These are phyloP conservation scores for Xanthoparmelia taractica DNA, from an alignment of 495 filamentous ascomycete genomes.

Conservation along the genomic window DNA sequence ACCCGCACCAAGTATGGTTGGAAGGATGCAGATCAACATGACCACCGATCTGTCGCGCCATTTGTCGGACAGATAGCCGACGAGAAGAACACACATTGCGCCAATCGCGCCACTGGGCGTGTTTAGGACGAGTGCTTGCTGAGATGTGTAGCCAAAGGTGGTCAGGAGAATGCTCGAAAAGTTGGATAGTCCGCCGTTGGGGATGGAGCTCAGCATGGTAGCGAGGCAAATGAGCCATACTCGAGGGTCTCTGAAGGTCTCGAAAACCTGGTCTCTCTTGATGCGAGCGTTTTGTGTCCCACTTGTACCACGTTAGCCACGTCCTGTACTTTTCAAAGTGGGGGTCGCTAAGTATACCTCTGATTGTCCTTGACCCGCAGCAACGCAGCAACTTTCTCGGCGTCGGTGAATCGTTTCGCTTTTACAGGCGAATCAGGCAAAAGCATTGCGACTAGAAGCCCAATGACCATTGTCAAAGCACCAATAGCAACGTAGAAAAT, in stretches of 20 bases:
- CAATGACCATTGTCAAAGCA: constrained; percentile 44
- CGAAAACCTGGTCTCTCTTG: constrained; percentile 33
- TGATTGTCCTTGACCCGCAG: constrained; percentile 43
- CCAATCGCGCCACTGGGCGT: constrained; percentile 30
- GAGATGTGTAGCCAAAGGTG: constrained; percentile 35
- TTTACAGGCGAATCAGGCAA: constrained; percentile 47
- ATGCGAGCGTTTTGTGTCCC: constrained; percentile 33
- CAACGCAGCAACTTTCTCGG: constrained; percentile 44
- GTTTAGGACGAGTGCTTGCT: constrained; percentile 29
- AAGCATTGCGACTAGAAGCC: constrained; percentile 39
- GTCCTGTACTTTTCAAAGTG: neutral
- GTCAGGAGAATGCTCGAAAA: constrained; percentile 43
- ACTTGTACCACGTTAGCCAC: constrained; percentile 6
- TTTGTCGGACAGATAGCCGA: constrained; percentile 29
- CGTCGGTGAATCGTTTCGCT: constrained; percentile 42
- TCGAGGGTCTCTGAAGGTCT: constrained; percentile 36
- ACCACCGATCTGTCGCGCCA: constrained; percentile 29
- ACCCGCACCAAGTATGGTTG: constrained; percentile 32
- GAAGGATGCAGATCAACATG: constrained; percentile 31
- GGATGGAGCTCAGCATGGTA: constrained; percentile 42
- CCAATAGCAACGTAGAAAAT: constrained; percentile 55
- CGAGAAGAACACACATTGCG: constrained; percentile 26
- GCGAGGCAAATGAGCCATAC: constrained; percentile 40
- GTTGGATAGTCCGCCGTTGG: constrained; percentile 45
- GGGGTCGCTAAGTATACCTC: constrained; percentile 20